A percentile compares a stretch with the other conserved stretches of the same genome.
phyloP scores from a whole-genome alignment of 305 asterid genomes.

The Withania somnifera region DNA sequence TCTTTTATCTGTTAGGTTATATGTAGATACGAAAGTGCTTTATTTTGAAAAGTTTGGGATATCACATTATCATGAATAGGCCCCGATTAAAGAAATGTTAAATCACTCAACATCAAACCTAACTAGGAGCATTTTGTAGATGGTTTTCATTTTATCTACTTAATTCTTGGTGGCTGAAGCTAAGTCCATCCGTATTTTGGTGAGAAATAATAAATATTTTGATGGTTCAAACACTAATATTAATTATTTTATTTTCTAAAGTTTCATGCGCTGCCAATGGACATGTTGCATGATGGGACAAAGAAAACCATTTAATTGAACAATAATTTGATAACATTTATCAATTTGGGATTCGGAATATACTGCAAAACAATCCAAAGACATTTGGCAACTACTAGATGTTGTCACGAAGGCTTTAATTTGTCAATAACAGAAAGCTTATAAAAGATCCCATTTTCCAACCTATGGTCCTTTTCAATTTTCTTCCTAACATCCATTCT shows the following conservation, averaged over 20 bases:
- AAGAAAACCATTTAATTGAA: not conserved
- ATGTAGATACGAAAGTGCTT: not conserved
- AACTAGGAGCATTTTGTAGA: constrained; percentile 2
- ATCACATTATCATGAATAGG: not conserved
- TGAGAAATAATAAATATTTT: not conserved
- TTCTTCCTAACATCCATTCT: not conserved
- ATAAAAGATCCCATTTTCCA: not conserved
- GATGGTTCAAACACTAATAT: too few species aligned
- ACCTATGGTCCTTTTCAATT: not conserved
- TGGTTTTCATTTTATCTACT: too few species aligned
- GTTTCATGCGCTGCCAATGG: not conserved
- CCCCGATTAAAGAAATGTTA: not conserved
- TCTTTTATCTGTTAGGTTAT: not conserved
- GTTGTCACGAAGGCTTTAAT: not conserved
- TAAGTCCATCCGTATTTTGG: too few species aligned
- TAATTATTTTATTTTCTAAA: too few species aligned
- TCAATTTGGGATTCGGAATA: not conserved
- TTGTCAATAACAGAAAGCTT: not conserved
- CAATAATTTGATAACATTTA: not conserved
- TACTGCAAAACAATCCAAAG: not conserved
- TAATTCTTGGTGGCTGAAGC: too few species aligned
- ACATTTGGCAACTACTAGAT: not conserved
- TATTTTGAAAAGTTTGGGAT: not conserved
- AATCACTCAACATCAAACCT: constrained; percentile 3
- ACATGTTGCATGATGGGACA: not conserved